phyloP scores from a whole-genome alignment of 163 green algal species.

The Chlamydomonas reinhardtii region DNA sequence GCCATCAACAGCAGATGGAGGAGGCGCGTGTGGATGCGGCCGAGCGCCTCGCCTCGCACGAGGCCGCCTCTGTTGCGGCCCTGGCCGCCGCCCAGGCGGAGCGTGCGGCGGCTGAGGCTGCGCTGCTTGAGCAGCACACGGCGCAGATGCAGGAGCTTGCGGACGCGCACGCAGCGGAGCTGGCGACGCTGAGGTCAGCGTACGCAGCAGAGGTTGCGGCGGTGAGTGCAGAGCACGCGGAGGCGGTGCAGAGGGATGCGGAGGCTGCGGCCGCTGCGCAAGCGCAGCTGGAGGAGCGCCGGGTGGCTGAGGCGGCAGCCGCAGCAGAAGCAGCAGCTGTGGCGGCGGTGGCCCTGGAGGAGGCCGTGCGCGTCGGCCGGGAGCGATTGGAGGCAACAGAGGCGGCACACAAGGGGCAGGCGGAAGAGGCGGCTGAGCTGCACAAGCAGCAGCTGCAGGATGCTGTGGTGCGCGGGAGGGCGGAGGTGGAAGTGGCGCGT shows the following conservation, averaged over 20 bases:
- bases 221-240: neutral
- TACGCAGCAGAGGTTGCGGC: neutral
- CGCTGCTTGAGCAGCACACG: neutral
- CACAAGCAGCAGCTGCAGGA: neutral
- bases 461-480: too few relatives aligned
- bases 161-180: neutral
- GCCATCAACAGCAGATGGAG: constrained; percentile 13
- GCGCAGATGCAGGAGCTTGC: neutral
- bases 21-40: neutral
- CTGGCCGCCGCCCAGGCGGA: neutral
- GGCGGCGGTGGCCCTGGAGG: too few relatives aligned
- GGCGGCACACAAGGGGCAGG: neutral
- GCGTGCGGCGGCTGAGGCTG: neutral
- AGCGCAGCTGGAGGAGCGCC: neutral
- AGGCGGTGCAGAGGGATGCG: neutral
- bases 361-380: too few relatives aligned
- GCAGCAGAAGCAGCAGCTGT: too few relatives aligned
- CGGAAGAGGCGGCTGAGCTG: neutral
- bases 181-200: neutral
- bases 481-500: neutral
- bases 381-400: neutral
- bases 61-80: neutral
- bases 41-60: neutral
- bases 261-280: too few relatives aligned
- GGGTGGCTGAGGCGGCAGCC: too few relatives aligned